Conservation (phyloP, 805 yeast genomes). For the Cyberlindnera mycetangii region DNA sequence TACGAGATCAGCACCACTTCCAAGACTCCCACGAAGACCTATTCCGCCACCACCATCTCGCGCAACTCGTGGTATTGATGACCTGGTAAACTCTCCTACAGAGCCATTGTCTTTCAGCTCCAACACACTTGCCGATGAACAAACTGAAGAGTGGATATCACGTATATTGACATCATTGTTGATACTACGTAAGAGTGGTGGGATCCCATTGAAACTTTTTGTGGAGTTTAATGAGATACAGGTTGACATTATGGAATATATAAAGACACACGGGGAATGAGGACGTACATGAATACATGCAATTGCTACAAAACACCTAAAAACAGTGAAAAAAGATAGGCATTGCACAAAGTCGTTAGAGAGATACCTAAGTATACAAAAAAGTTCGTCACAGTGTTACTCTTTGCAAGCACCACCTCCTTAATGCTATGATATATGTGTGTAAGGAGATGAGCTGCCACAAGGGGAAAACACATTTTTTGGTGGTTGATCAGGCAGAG, state of each 20-base stretch:
- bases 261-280: background rate
- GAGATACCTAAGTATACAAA: too few species aligned
- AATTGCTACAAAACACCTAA: too few species aligned
- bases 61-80: background rate
- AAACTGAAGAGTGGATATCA: conserved; percentile 53
- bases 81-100: background rate
- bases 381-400: conserved; percentile 26
- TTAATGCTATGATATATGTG: background rate
- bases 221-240: conserved; percentile 25
- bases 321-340: too few species aligned
- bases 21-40: conserved; percentile 30
- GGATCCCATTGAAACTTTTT: conserved; percentile 19
- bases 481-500: background rate
- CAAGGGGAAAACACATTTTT: too few species aligned
- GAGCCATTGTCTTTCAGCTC: conserved; percentile 9
- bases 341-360: too few species aligned
- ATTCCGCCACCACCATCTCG: conserved; percentile 32
- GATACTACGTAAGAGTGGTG: conserved; percentile 19
- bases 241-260: conserved; percentile 22
- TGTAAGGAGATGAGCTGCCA: too few species aligned
- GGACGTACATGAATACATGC: conserved; percentile 10
- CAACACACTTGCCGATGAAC: conserved; percentile 39
- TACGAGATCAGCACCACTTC: conserved; percentile 5
- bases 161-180: conserved; percentile 37
- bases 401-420: background rate